A percentile compares a stretch with the other conserved stretches of the same genome.
phyloP scores from a whole-genome alignment of 352 stramenopile genomes.

The Lagenidium sp. region DNA sequence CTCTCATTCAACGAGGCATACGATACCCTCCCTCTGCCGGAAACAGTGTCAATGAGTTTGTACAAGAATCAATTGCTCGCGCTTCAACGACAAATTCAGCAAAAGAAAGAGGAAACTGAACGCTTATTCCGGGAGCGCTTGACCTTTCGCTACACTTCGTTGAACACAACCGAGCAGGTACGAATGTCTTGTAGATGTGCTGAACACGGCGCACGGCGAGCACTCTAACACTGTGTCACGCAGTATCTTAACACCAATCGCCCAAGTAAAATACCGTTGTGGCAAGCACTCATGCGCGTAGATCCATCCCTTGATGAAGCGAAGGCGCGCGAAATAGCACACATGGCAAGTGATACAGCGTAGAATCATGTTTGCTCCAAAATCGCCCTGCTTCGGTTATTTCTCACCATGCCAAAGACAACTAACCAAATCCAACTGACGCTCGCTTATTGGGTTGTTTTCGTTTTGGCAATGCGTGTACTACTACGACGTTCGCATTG shows the following conservation, averaged over 20 bases:
- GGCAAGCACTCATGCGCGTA: constrained; percentile 59
- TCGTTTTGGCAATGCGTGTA: constrained; percentile 10
- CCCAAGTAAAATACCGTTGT: constrained; percentile 36
- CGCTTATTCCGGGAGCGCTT: constrained; percentile 46
- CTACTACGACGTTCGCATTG: too few species aligned
- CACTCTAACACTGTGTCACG: not conserved
- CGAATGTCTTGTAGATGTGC: not conserved
- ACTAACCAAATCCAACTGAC: too few species aligned
- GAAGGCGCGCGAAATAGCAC: constrained; percentile 30
- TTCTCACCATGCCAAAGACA: too few species aligned
- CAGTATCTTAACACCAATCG: constrained; percentile 44
- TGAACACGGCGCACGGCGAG: not conserved
- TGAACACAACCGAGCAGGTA: constrained; percentile 50
- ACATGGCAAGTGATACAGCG: constrained; percentile 1
- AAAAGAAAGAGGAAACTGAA: constrained; percentile 60
- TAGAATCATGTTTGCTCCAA: too few species aligned
- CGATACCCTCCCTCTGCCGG: constrained; percentile 19
- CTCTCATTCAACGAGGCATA: constrained; percentile 22
- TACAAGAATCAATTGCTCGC: constrained; percentile 59
- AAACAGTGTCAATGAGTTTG: constrained; percentile 32
- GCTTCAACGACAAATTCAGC: constrained; percentile 52
- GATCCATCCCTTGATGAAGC: constrained; percentile 46
- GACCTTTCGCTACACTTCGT: constrained; percentile 42
- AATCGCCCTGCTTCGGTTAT: too few species aligned
- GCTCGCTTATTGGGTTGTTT: too few species aligned